Evolutionary conservation across 73 alveolate species (phyloP), one percentile per base, ranked within the genome.

Genomic region (Paraurostyla sp.): DNA sequence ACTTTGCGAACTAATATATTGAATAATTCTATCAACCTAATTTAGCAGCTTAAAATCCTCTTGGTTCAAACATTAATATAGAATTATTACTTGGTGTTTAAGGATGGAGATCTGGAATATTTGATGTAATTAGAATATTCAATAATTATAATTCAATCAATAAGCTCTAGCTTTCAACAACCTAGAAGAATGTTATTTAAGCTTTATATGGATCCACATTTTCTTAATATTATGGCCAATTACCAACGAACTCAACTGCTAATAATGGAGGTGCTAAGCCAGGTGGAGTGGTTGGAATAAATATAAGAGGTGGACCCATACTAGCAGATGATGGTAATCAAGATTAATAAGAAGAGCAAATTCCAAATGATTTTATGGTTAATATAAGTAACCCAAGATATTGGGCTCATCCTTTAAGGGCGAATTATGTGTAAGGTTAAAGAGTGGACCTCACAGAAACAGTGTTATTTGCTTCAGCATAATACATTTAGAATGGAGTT

Each of bases 361-460:
- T 35, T 40, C 65, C 29, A 16, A 22, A n/a, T 33, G 85, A 69
- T 33, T 69, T 41, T 25, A 69, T 69, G 85, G 9, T 15, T 6
- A 23, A 23, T 40, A 69, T 69, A 18, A 9, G 65, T 18, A 69
- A 69, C 49, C 42, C 85, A 4, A 4, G 63, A 23, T 36, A n/a
- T 11, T 69, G 62, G 65, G 85, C 85, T 25, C 85, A 69, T 40
- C 23, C 85, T 33, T 11, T 27, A n/a, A 27, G 85, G 22, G 40
- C 29, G 62, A 40, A 40, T 36, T 69, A 13, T 33, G 27, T 2
- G 16, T 11, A 6, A 6, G 16, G 25, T 16, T 73, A 84, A 29
- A 27, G 93, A 69, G 43, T 85, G 6, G 93, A 85, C 71, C 45
- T 85, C 42, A 85, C 93, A 25, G 80, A 85, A 40, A 85, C 93